Conservation (phyloP, 305 asterid species). For the Fraxinus baroniana region DNA sequence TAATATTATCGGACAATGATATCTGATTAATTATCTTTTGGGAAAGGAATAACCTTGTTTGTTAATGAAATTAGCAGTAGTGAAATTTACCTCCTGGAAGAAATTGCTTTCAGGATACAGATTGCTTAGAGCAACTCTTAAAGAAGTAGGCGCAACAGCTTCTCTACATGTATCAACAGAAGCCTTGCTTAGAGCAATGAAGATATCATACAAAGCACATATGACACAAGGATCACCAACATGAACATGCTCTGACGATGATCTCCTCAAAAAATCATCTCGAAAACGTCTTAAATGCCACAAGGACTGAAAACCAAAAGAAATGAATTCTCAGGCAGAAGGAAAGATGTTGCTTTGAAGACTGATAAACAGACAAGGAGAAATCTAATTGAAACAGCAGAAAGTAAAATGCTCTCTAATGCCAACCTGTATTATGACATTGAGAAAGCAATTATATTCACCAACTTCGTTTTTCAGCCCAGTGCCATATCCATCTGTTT, state of each 20-base stretch:
- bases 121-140: slow-evolving; percentile 89
- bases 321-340: slow-evolving; percentile 20
- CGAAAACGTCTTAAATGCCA: slow-evolving; percentile 88
- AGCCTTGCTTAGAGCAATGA: slow-evolving; percentile 66
- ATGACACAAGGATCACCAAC: slow-evolving; percentile 95
- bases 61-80: not conserved
- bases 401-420: slow-evolving; percentile 14
- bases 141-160: slow-evolving; percentile 85
- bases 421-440: slow-evolving; percentile 95
- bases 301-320: slow-evolving; percentile 59
- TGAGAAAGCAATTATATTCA: slow-evolving; percentile 89
- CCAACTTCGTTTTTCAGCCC: slow-evolving; percentile 93
- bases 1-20: not conserved
- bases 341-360: slow-evolving; percentile 19
- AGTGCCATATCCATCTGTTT: slow-evolving; percentile 62
- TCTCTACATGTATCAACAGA: slow-evolving; percentile 55
- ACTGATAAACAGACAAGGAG: slow-evolving; percentile 13
- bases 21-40: not conserved
- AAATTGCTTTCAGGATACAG: slow-evolving; percentile 84
- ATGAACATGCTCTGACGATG: slow-evolving; percentile 72
- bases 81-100: slow-evolving; percentile 76
- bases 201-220: slow-evolving; percentile 82
- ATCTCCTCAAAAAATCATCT: slow-evolving; percentile 72
- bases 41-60: not conserved
- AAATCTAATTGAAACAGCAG: slow-evolving; percentile 14